Evolutionary conservation across 2,329 filamentous ascomycete genomes (phyloP), one percentile per base, ranked within the genome.

Genomic region (Penicillium janthinellum): DNA sequence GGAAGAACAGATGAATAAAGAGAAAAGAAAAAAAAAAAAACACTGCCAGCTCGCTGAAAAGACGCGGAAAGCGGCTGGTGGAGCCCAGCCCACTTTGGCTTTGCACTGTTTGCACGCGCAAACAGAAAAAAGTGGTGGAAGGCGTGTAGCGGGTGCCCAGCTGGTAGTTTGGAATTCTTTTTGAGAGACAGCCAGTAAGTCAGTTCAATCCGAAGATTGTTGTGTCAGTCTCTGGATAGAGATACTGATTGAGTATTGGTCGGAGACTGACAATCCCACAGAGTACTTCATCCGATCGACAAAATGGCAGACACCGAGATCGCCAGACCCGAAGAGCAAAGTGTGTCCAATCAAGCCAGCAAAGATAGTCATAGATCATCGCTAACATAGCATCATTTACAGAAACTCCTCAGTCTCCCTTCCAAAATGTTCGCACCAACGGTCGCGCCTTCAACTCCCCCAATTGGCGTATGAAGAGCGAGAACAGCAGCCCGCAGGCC

Each of bases 391-490:
- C 55, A 48, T 5, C 20, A 12, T 47, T 4, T 7, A 10, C 38
- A 44, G 37, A 66, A 71, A 73, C 74, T 61, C 74, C 74, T 22
- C 71, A 71, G 56, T 65, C 67, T 14, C 65, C 71, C 25, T 69
- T 66, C 55, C 67, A 72, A 37, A 75, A 71, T 69, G 70, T 75
- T 34, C 66, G 74, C 50, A 72, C 74, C 14, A 72, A 67, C 48
- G 74, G 74, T 37, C 73, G 75, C 59, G 74, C 75, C 45, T 76
- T 77, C 65, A 71, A 75, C 59, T 77, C 75, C 1, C 61, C 68
- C 49, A 79, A 79, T 64, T 79, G 77, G 77, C 77, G 77, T 25
- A 63, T 73, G 54, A 79, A 78, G 67, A 65, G 63, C 20, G 73
- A 77, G 57, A 73, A 73, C 31, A 73, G 73, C 35, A 74, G 71